Evolutionary conservation across 148 eudicot genomes (phyloP).

Genomic region (Cornus florida): DNA sequence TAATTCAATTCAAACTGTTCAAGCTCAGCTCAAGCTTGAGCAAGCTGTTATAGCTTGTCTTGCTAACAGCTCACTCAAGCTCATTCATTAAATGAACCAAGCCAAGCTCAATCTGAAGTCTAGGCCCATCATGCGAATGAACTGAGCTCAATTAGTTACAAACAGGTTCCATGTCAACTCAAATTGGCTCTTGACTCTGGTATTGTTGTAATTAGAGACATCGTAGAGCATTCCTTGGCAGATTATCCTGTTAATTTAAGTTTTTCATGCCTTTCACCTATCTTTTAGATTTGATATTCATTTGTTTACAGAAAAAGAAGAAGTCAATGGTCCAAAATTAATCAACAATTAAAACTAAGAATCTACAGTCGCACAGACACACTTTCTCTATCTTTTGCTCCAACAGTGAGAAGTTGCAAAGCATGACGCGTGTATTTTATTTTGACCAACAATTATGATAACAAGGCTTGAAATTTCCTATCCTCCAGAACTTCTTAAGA

Average conservation of each 20-base stretch:
- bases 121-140: neutral
- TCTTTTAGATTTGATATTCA: too few relatives aligned
- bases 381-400: too few relatives aligned
- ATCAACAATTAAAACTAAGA: too few relatives aligned
- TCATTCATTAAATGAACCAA: neutral
- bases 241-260: neutral
- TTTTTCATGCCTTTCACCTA: neutral
- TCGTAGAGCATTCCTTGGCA: neutral
- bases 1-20: neutral
- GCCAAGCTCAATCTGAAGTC: neutral
- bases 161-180: neutral
- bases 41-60: neutral
- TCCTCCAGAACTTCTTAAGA: neutral
- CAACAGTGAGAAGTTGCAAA: too few relatives aligned
- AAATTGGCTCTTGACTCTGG: neutral
- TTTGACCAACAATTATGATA: too few relatives aligned
- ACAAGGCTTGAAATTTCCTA: neutral
- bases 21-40: neutral
- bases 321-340: too few relatives aligned
- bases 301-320: too few relatives aligned
- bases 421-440: too few relatives aligned
- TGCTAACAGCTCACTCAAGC: neutral
- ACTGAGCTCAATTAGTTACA: neutral
- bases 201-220: too few relatives aligned
- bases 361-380: too few relatives aligned